Base-by-base conservation (phyloP, 2,329 filamentous ascomycete genomes). In the Colletotrichum karsti region DNA sequence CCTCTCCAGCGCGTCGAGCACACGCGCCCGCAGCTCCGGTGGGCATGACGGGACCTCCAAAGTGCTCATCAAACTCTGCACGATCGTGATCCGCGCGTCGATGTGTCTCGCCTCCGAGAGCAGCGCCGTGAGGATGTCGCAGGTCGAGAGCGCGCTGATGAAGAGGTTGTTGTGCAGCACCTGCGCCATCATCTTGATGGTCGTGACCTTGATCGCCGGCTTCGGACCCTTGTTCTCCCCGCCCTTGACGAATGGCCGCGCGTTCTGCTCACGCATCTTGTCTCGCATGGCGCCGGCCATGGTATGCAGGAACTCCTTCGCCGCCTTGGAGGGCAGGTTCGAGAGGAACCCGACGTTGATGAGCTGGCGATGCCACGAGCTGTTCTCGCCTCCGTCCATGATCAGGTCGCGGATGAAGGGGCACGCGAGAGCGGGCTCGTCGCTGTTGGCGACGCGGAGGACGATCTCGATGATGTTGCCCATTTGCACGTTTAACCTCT, bases 101-200 rank as follows among this genome's bases (percentile, higher is more conserved):
- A 77, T 73, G 28, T 81, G 78, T 3, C 72, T 59, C 3, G 78
- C 72, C 41, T 74, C 73, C 1, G 68, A 60, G 5, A 81, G 73
- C 2, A 82, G 72, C 0, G 66, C 48, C 4, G 70, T 53, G 2
- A 81, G 74, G 2, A 78, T 74, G 5, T 76, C 70, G 22, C 73
- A 76, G 0, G 77, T 69, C 1, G 70, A 72, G 10, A 53, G 35
- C 8, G 72, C 58, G 26, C 73, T 70, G 7, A 80, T 63, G 15
- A 77, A 77, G 1, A 71, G 63, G 5, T 72, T 76, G 3, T 73
- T 70, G 10, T 76, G 70, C 2, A 81, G 70, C 1, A 80, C 55
- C 41, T 79, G 75, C 1, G 76, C 75, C n/a, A 81, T 71, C 75
- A 81, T 78, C 56, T 81, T 80, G 55, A 81, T 72, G 0, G 78